phyloP scores from a whole-genome alignment of 306 rosid species.

The Gastrolobium villosum region DNA sequence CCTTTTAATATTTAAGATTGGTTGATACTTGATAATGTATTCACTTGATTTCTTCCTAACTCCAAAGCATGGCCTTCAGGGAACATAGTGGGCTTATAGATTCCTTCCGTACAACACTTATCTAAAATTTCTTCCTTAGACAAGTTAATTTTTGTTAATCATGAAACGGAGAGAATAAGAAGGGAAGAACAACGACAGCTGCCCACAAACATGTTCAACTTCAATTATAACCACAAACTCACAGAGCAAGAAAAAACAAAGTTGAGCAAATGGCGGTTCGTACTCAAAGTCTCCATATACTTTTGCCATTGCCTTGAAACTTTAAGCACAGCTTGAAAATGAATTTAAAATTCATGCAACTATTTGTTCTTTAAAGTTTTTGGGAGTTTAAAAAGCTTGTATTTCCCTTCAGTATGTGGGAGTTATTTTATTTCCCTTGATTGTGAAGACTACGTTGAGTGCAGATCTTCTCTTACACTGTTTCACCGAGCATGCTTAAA shows the following conservation, averaged over 20 bases:
- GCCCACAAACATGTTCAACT: too few relatives aligned
- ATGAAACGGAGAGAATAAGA: not conserved
- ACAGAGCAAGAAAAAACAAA: too few relatives aligned
- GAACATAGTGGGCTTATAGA: too few relatives aligned
- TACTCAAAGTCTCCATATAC: too few relatives aligned
- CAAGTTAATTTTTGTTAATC: not conserved
- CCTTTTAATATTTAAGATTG: not conserved
- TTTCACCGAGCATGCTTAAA: too few relatives aligned
- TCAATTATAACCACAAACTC: too few relatives aligned
- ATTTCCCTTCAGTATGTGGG: too few relatives aligned
- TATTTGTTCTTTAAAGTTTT: not conserved
- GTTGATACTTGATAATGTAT: not conserved
- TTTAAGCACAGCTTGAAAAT: too few relatives aligned
- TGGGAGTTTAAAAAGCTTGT: not conserved
- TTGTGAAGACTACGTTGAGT: not conserved
- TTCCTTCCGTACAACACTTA: too few relatives aligned
- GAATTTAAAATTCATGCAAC: not conserved
- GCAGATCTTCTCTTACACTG: not conserved
- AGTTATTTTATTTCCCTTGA: not conserved
- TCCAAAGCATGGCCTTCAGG: not conserved
- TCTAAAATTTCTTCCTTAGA: not conserved
- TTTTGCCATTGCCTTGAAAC: too few relatives aligned
- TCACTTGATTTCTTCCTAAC: not conserved
- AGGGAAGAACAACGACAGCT: too few relatives aligned
- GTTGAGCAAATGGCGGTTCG: too few relatives aligned